Base-by-base conservation (phyloP, 306 rosid species). In the Corylus avellana region DNA sequence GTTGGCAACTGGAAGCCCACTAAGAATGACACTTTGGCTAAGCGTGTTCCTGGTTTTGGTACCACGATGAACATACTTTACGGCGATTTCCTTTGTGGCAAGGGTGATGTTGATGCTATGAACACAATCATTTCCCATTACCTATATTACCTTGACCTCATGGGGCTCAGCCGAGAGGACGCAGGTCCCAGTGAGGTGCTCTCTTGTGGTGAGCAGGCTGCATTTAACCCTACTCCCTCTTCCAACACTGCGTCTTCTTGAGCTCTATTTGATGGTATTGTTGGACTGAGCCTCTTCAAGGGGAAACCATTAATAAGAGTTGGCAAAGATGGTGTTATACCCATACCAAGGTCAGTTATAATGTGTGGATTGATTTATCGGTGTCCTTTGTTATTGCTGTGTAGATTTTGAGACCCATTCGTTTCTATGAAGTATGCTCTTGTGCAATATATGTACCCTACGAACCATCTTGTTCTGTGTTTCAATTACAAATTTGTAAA, bases 1-100 rank as follows among this genome's bases (percentile, higher is more conserved):
- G 89, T 93, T n/a, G 99, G 98, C 57, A 79, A 82, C 55, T 95
- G 99, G 99, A 93, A 95, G 87, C 99, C 99, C 1, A 89, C 89
- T 79, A 93, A 88, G 92, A 95, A 95, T 1, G 99, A 95, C 83
- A 95, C 98, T 2, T 4, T 83, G 84, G 81, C 76, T 32, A 85
- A 95, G 13, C 87, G 99, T 13, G 4, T 85, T 78, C 97, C 98
- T 37, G 99, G 99, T 59, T 93, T 95, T 66, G 99, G 99, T 2
- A 3, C 93, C 18, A 95, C 99, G 66, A 95, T 95, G 99, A 95
- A 95, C 84, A 32, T 95, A 82, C 93, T 95, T 27, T 95, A 95
- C 9, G 97, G 99, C 1, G 98, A 95, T 8, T 1, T 35, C n/a
- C 68, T 81, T 46, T 95, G 99, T 48, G 97, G 97, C 35, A 63